Percentiles rank a stretch among this genome's conserved stretches.
phyloP scores from a whole-genome alignment of 345 rosid species.

The Chamaenerion angustifolium region DNA sequence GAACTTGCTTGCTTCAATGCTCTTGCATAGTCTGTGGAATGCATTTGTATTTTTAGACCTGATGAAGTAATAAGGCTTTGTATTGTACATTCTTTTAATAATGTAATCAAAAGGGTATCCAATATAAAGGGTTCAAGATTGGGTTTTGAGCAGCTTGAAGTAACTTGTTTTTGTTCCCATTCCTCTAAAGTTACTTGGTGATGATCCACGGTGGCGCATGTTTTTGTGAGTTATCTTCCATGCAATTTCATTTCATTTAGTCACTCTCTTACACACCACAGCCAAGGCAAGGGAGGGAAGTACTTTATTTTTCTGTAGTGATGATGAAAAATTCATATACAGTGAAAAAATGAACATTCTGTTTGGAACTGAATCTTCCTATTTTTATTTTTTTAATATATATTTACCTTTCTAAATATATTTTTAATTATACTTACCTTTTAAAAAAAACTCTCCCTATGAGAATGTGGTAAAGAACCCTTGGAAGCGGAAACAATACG shows the following conservation, averaged over 20 bases:
- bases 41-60: conserved; percentile 39
- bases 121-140: neutral
- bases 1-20: conserved; percentile 33
- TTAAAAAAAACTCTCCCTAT: no score
- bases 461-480: no score
- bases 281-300: neutral
- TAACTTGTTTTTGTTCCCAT: no score
- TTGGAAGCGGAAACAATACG: no score
- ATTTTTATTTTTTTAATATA: neutral
- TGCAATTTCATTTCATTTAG: conserved; percentile 1
- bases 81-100: conserved; percentile 6
- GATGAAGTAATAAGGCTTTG: conserved; percentile 22
- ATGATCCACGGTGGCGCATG: neutral
- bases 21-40: conserved; percentile 42
- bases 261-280: conserved; percentile 1
- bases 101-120: neutral
- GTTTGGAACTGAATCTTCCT: conserved; percentile 7
- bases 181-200: neutral
- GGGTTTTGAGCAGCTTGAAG: no score
- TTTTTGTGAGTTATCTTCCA: neutral
- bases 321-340: conserved; percentile 4
- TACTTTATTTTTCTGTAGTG: conserved; percentile 1
- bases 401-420: no score
- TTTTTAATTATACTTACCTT: no score
- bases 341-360: conserved; percentile 9